These are phyloP conservation scores for Naganishia randhawae DNA, from an alignment of 768 basidiomycete genomes.

Conservation along the genomic window DNA sequence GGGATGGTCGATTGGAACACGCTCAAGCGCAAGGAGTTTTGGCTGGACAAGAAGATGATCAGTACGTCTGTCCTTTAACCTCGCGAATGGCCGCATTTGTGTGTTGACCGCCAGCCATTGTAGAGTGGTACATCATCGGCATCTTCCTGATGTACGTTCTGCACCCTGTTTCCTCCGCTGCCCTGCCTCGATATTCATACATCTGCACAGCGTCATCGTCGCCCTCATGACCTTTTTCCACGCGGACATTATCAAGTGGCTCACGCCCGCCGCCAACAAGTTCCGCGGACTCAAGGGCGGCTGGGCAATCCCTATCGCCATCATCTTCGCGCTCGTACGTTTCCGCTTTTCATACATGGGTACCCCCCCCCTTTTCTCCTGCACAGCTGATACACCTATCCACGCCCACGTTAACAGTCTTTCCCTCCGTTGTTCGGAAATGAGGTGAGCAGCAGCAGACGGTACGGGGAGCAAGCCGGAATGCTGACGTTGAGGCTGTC, in stretches of 20 bases:
- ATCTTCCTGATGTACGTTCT: constrained; percentile 8
- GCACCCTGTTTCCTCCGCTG: not conserved
- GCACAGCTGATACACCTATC: too few species aligned
- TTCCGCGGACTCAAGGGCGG: constrained; percentile 52
- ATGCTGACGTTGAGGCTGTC: too few species aligned
- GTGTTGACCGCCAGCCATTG: not conserved
- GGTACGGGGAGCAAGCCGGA: too few species aligned
- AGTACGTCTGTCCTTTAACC: constrained; percentile 22
- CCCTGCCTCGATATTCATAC: not conserved
- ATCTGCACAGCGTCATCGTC: constrained; percentile 51
- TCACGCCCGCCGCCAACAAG: constrained; percentile 60
- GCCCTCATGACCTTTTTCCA: constrained; percentile 63
- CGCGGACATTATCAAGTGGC: constrained; percentile 66
- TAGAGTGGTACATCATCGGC: constrained; percentile 50
- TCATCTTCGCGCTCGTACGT: constrained; percentile 66
- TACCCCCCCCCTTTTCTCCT: too few species aligned
- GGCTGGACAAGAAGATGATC: constrained; percentile 44
- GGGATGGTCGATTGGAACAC: constrained; percentile 46
- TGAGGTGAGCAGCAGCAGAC: too few species aligned
- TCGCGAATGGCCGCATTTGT: too few species aligned
- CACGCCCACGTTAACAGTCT: too few species aligned
- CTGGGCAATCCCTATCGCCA: constrained; percentile 70
- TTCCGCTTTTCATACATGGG: constrained; percentile 49
- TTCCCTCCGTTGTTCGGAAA: constrained; percentile 92
- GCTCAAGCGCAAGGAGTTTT: constrained; percentile 42